Conservation (phyloP, 345 rosid species). For the Syzygium aqueum region DNA sequence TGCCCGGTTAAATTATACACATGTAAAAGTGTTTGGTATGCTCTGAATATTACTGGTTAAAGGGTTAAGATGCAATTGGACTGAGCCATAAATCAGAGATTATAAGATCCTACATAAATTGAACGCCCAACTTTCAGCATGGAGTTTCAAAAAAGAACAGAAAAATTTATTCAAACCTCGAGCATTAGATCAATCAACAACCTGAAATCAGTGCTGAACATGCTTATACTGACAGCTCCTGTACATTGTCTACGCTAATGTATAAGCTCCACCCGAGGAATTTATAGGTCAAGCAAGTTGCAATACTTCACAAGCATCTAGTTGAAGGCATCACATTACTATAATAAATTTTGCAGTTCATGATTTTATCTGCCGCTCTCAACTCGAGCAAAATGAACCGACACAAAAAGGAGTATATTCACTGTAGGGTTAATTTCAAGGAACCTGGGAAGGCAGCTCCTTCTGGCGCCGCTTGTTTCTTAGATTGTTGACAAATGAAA, state of each 20-base stretch:
- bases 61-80: neutral
- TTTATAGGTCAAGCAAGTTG: neutral
- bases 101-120: neutral
- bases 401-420: neutral
- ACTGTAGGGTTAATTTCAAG: neutral
- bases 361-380: neutral
- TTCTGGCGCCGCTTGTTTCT: constrained; percentile 51
- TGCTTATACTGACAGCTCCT: neutral
- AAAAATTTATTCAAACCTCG: neutral
- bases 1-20: neutral
- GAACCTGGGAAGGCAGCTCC: constrained; percentile 60
- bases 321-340: neutral
- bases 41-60: neutral
- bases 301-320: neutral
- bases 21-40: neutral
- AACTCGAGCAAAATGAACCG: neutral
- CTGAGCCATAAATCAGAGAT: neutral
- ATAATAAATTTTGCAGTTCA: neutral
- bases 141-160: neutral
- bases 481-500: constrained; percentile 40
- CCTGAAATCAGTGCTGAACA: neutral
- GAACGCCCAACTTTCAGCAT: neutral
- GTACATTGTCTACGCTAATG: neutral
- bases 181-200: neutral
- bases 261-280: neutral